Evolutionary conservation across 169 alveolate genomes (phyloP), one percentile per base, ranked within the genome.

Genomic region (Cyclospora cayetanensis): DNA sequence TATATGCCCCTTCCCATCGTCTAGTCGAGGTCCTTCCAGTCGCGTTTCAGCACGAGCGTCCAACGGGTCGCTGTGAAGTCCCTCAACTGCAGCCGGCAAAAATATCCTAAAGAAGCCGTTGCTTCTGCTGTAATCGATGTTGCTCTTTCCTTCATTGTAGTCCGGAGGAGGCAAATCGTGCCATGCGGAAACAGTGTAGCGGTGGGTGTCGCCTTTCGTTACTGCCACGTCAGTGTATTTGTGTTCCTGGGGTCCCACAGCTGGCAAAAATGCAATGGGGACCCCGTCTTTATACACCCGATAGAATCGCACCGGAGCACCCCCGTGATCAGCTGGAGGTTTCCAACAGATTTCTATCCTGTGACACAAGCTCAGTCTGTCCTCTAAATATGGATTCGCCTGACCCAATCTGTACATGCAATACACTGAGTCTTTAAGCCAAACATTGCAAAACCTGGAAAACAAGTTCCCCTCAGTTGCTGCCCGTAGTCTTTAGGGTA

Each of bases 321-420:
- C 90, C 37, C 90, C 90, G 34, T 80, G 74, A 12, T 80, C 76
- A 3, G 90, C 74, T n/a, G 90, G 90, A 27, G 90, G 43, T 53
- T 46, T 22, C 90, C 90, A 80, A 37, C 65, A 3, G 27, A 80
- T 80, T 18, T 50, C 55, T 46, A 80, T 80, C 46, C 90, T 80
- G 90, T 41, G n/a, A 34, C 63, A 37, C 63, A 39, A 9, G 31
- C 34, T 9, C 18, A 27, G 22, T 50, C 25, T 18, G 20, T 18
- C 63, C 63, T 22, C 12, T 1, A 22, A 22, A 50, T 50, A 50
- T 15, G 25, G 20, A 50, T 18, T 22, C 39, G 50, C 39, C 39
- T 12, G 31, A 9, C 39, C 43, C 12, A 66, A 34, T 50, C 20
- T 50, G 20, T 15, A 22, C 12, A 18, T 15, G 20, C 20, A 50